Evolutionary conservation across 805 yeast genomes (phyloP).

Genomic region (Wickerhamiella allomyrinae): DNA sequence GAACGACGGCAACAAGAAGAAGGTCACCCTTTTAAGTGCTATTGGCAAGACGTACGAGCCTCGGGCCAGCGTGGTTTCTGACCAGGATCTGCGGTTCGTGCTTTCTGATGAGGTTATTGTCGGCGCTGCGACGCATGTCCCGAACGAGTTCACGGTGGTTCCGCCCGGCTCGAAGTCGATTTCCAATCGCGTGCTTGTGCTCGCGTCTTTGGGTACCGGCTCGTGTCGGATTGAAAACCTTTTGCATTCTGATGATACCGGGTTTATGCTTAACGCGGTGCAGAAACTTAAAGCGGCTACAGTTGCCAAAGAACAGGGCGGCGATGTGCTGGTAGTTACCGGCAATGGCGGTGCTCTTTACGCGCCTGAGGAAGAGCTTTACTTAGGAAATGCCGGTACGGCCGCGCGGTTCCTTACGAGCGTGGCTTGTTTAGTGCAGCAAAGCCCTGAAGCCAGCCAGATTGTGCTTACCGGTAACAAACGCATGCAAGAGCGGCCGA

Average conservation of each 20-base stretch:
- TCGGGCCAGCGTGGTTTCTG: slow-evolving; percentile 71
- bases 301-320: slow-evolving; percentile 72
- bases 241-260: slow-evolving; percentile 92
- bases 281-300: slow-evolving; percentile 65
- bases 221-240: slow-evolving; percentile 70
- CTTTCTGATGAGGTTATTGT: slow-evolving; percentile 72
- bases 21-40: slow-evolving; percentile 65
- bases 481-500: slow-evolving; percentile 95
- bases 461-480: slow-evolving; percentile 82
- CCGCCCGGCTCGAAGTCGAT: slow-evolving; percentile 98
- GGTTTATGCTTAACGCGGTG: slow-evolving; percentile 85
- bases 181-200: slow-evolving; percentile 81
- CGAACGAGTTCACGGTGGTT: slow-evolving; percentile 33
- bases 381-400: slow-evolving; percentile 95
- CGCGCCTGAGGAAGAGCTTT: slow-evolving; percentile 54
- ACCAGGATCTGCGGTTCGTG: slow-evolving; percentile 65
- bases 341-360: slow-evolving; percentile 63
- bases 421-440: slow-evolving; percentile 70
- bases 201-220: slow-evolving; percentile 87
- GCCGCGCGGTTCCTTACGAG: slow-evolving; percentile 91
- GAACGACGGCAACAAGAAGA: slow-evolving; percentile 84
- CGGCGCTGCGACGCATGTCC: slow-evolving; percentile 30
- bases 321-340: slow-evolving; percentile 71
- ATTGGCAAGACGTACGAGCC: slow-evolving; percentile 86
- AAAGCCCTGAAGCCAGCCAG: slow-evolving; percentile 28